Base-by-base conservation (phyloP, 225 moss, liverwort and hornwort species). In the Sphagnum contortum region DNA sequence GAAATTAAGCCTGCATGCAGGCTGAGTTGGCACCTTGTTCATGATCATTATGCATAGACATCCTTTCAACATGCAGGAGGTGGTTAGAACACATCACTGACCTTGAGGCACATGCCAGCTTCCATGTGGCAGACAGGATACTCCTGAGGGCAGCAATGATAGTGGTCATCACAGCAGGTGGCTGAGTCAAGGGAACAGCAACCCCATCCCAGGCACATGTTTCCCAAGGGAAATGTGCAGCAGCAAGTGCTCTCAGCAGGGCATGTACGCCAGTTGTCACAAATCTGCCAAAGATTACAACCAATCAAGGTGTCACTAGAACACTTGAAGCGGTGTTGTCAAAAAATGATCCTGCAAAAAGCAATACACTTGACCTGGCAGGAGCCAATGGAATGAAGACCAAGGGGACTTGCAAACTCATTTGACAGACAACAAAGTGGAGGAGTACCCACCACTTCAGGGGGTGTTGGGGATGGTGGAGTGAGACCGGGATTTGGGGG, bases 91-190 rank as follows among this genome's bases (percentile, higher is more conserved):
- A 29, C 29, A 29, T 0, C 29, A 1, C 29, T 29, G 29, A 81
- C 84, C 84, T 76, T 81, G 8, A 84, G 73, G 52, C 84, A 84
- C 57, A 73, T 77, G 9, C 52, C 52, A 9, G 52, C 52, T 9
- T 52, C 9, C 52, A 52, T 5, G 52, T 52, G 0, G 52, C 52
- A 52, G 52, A 52, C 52, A 9, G 52, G 52, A 52, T 52, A 52
- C 9, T 52, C 52, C 0, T 6, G 9, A 9, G 52, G 52, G 52
- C 52, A 52, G 52, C 90, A 90, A 62, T 90, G 90, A 62, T 84
- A 79, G 57, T 90, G 90, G 4, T 90, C 90, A 5, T 78, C 80
- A 61, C 90, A 90, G 76, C 90, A 90, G 13, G 80, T 84, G 4
- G 90, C 90, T 0, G 87, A 80, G 12, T 90, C 78, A 75, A 90